Conservation (phyloP, 805 yeast species). For the Ascoidea tarda region DNA sequence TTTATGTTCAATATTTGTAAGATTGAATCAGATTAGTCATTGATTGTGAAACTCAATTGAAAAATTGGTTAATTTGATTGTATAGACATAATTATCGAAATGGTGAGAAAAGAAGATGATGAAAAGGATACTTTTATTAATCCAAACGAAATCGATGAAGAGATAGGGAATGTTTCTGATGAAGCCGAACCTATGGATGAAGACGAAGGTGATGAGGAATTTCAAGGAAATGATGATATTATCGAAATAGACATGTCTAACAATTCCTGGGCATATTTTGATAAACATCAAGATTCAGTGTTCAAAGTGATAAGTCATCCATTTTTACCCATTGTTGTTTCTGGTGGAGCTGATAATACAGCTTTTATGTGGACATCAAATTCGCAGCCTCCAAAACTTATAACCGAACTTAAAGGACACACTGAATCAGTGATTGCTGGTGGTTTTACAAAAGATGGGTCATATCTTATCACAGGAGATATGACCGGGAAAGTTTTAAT, state of each 20-base stretch:
- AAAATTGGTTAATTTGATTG: too few species aligned
- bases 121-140: constrained; percentile 9
- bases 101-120: constrained; percentile 14
- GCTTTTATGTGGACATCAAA: constrained; percentile 92
- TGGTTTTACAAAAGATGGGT: constrained; percentile 74
- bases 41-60: too few species aligned
- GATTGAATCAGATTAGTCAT: too few species aligned
- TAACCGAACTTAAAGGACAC: constrained; percentile 66
- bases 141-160: constrained; percentile 11
- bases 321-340: constrained; percentile 61
- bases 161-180: constrained; percentile 11
- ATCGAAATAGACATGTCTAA: constrained; percentile 26
- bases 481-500: constrained; percentile 83
- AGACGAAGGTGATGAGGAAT: constrained; percentile 14
- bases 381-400: constrained; percentile 68
- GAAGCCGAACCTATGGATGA: constrained; percentile 12
- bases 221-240: constrained; percentile 14
- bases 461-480: constrained; percentile 76
- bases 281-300: constrained; percentile 69
- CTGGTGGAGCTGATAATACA: constrained; percentile 91
- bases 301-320: constrained; percentile 60
- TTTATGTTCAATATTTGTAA: too few species aligned
- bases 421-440: constrained; percentile 81
- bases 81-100: constrained; percentile 10
- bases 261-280: constrained; percentile 65